Conservation (phyloP, 2,329 filamentous ascomycete genomes). For the Xylaria sp. region DNA sequence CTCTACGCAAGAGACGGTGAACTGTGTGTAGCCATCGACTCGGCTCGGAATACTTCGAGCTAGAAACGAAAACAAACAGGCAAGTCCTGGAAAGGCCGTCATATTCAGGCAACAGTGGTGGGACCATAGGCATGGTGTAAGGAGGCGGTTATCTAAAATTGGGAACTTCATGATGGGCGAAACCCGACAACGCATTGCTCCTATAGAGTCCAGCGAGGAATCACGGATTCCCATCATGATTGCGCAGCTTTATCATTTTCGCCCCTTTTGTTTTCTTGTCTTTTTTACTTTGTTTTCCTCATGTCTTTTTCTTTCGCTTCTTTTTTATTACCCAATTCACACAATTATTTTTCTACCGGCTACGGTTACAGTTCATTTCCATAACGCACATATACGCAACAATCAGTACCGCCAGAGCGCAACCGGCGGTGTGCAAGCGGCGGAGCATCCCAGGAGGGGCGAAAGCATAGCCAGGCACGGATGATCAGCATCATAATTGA, state of each 20-base stretch:
- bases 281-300: slow-evolving; percentile 8
- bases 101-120: slow-evolving; percentile 29
- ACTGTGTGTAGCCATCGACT: slow-evolving; percentile 32
- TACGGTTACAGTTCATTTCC: slow-evolving; percentile 27
- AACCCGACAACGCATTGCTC: slow-evolving; percentile 34
- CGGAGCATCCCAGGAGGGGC: slow-evolving; percentile 22
- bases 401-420: slow-evolving; percentile 19
- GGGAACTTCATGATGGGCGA: slow-evolving; percentile 28
- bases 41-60: slow-evolving; percentile 25
- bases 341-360: slow-evolving; percentile 8
- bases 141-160: slow-evolving; percentile 32
- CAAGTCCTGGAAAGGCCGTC: slow-evolving; percentile 33
- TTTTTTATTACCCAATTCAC: slow-evolving; percentile 1
- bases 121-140: slow-evolving; percentile 29
- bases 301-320: slow-evolving; percentile 14
- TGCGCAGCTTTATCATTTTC: slow-evolving; percentile 32
- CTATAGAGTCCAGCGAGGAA: slow-evolving; percentile 39
- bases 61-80: slow-evolving; percentile 26
- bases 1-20: slow-evolving; percentile 26
- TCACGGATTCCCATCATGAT: slow-evolving; percentile 30
- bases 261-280: slow-evolving; percentile 12
- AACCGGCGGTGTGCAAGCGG: slow-evolving; percentile 23
- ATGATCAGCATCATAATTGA: slow-evolving; percentile 27
- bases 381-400: slow-evolving; percentile 25
- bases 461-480: slow-evolving; percentile 25